Evolutionary conservation across 441 rosid genomes (phyloP), one percentile per base, ranked within the genome.

Genomic region (Euphorbia schlechtendalii): DNA sequence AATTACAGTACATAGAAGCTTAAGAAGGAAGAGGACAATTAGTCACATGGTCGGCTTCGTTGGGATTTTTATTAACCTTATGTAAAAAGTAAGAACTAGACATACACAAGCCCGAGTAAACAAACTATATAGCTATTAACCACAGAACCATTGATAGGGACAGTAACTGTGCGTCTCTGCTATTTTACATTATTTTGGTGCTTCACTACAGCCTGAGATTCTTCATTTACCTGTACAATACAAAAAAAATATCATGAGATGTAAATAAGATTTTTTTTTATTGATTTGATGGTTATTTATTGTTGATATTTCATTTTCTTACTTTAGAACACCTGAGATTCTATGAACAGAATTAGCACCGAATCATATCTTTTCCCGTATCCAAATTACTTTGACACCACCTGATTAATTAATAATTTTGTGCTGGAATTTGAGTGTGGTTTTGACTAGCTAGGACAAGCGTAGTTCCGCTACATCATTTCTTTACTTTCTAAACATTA

Each of bases 191-290:
- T 60, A 60, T 46, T 63, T 49, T 66, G 59, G 69, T 64, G 76
- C 65, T 72, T 79, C 71, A 59, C 54, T 77, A 67, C 74, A 77
- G 80, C 84, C 73, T 82, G 55, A 83, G 71, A 77, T 89, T 92
- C 85, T 78, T 84, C 84, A 80, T 61, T 36, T 74, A 43, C 88
- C 96, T 92, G 83, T 24, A 41, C 61, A 74, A 14, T n/a, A 68
- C 17, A 53, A 51, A 67, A 8, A 52, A 45, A 66, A 8, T 11
- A 41, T 9, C 20, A 59, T 20, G 27, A 55, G 18, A 27, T 30
- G 54, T 18, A 6, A 18, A 17, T 32, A 10, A 9, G 21, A 4
- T 45, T 3, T 28, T n/a, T n/a, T n/a, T n/a, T n/a, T n/a, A n/a
- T n/a, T n/a, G n/a, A n/a, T n/a, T n/a, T n/a, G n/a, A n/a, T n/a